Conservation (phyloP, 768 basidiomycete species). For the Mycena latifolia region DNA sequence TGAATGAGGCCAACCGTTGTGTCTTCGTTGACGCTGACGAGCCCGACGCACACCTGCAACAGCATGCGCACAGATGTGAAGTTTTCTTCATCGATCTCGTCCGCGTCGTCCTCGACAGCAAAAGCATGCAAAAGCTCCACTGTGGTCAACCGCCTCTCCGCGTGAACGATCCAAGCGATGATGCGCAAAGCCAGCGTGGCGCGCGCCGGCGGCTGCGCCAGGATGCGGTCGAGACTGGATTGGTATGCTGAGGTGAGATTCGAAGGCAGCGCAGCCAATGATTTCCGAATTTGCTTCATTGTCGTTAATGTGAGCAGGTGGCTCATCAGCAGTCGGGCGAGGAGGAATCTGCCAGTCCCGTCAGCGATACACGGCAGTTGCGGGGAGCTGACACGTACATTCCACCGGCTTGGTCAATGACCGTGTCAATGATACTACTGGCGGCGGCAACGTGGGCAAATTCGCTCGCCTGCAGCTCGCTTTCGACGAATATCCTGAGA, state of each 20-base stretch:
- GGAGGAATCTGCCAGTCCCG: slow-evolving; percentile 22
- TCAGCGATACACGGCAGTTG: background rate
- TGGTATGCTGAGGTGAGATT: slow-evolving; percentile 26
- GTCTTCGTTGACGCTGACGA: slow-evolving; percentile 23
- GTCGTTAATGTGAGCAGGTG: slow-evolving; percentile 25
- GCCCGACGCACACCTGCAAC: slow-evolving; percentile 28
- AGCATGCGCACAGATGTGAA: slow-evolving; percentile 5
- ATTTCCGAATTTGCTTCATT: slow-evolving; percentile 9
- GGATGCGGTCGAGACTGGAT: slow-evolving; percentile 25
- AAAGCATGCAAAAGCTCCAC: slow-evolving; percentile 27
- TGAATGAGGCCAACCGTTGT: slow-evolving; percentile 20
- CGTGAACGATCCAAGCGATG: slow-evolving; percentile 27
- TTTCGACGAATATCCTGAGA: slow-evolving; percentile 25
- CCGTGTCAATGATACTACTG: slow-evolving; percentile 11
- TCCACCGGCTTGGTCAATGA: slow-evolving; percentile 1
- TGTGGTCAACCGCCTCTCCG: slow-evolving; percentile 23
- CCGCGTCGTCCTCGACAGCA: slow-evolving; percentile 23
- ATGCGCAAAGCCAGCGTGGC: slow-evolving; percentile 16
- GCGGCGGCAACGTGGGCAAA: background rate
- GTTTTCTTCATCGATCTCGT: slow-evolving; percentile 28
- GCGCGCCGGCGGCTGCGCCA: slow-evolving; percentile 21
- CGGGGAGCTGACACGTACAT: background rate
- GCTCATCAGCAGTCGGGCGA: slow-evolving; percentile 25
- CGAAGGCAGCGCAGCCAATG: slow-evolving; percentile 19
- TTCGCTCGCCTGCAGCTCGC: slow-evolving; percentile 23